Conservation (phyloP, 208 protist genomes). For the Acanthamoeba lugdunensis region DNA sequence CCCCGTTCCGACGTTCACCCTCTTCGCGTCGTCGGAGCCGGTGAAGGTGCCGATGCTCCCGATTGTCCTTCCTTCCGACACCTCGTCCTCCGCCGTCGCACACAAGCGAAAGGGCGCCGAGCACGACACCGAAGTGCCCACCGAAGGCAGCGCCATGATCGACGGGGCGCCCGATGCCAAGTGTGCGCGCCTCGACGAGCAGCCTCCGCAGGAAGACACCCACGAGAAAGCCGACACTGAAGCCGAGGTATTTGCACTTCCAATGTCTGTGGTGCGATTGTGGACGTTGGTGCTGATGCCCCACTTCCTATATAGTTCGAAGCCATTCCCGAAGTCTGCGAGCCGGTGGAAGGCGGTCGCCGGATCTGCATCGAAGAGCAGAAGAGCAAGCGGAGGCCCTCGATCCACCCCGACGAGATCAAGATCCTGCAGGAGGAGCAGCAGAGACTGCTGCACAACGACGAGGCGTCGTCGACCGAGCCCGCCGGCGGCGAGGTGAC, state of each 20-base stretch:
- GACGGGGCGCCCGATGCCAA: background rate
- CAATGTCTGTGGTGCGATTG: too few species aligned
- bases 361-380: constrained; percentile 1
- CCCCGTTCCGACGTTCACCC: constrained; percentile 23
- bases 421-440: constrained; percentile 39
- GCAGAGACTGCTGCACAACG: background rate
- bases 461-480: background rate
- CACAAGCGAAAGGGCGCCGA: background rate
- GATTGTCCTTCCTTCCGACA: background rate
- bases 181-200: background rate
- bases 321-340: background rate
- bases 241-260: background rate
- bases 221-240: constrained; percentile 19
- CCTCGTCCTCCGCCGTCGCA: background rate
- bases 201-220: background rate
- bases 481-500: constrained; percentile 22
- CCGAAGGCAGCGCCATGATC: background rate
- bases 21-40: constrained; percentile 37
- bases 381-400: constrained; percentile 29
- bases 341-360: background rate
- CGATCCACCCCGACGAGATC: constrained; percentile 44
- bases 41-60: constrained; percentile 41
- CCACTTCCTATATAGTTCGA: background rate
- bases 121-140: background rate
- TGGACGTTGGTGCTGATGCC: background rate